Conservation (phyloP, 306 rosid genomes). For the Cicer yamashitae region DNA sequence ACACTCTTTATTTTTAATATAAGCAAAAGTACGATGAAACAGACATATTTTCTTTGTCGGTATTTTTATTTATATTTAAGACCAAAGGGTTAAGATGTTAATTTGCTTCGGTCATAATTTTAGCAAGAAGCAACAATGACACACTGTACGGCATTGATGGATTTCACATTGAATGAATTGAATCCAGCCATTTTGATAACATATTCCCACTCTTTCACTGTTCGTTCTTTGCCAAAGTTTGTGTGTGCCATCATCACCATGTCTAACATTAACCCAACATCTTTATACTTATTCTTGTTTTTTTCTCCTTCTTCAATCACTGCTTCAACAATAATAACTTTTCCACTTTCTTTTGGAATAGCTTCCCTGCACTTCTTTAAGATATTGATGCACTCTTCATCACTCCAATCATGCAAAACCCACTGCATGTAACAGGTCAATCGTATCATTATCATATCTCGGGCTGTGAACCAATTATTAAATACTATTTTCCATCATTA, state of each 20-base stretch:
- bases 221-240: slow-evolving; percentile 63
- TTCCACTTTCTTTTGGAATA: slow-evolving; percentile 56
- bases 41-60: no score
- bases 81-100: no score
- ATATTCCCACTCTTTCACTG: slow-evolving; percentile 58
- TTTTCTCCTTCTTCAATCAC: slow-evolving; percentile 49
- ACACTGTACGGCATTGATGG: slow-evolving; percentile 51
- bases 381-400: slow-evolving; percentile 64
- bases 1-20: no score
- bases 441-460: not conserved
- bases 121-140: slow-evolving; percentile 52
- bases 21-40: no score
- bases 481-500: no score
- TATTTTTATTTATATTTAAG: no score
- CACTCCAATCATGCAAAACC: slow-evolving; percentile 73
- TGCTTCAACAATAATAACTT: slow-evolving; percentile 61
- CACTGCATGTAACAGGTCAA: slow-evolving; percentile 28
- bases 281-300: slow-evolving; percentile 33
- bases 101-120: not conserved
- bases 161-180: slow-evolving; percentile 39
- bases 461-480: not conserved
- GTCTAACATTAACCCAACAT: slow-evolving; percentile 61
- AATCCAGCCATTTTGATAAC: slow-evolving; percentile 67
- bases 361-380: slow-evolving; percentile 64
- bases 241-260: slow-evolving; percentile 73